Percentiles rank a stretch among this genome's conserved stretches.
These are phyloP conservation scores for Ophidiomyces ophidiicola DNA, from an alignment of 2,329 filamentous ascomycete genomes.

Conservation along the genomic window DNA sequence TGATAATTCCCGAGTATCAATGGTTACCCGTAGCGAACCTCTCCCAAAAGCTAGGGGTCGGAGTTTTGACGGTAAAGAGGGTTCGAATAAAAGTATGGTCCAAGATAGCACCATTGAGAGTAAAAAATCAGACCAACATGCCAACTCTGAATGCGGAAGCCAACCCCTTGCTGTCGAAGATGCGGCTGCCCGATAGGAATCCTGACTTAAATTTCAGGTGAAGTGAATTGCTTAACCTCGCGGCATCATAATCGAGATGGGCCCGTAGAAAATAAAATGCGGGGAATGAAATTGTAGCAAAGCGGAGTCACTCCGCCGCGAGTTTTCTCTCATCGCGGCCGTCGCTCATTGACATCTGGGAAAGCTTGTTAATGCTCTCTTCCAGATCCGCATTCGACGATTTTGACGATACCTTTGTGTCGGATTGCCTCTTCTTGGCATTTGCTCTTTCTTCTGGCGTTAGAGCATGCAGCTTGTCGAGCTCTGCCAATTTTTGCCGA, in stretches of 20 bases:
- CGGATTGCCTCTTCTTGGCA: constrained; percentile 5
- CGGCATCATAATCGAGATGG: too few species aligned
- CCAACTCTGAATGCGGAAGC: constrained; percentile 19
- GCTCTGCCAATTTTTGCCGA: constrained; percentile 39
- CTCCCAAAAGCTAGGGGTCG: background rate
- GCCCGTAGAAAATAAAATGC: too few species aligned
- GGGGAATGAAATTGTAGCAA: too few species aligned
- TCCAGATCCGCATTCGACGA: constrained; percentile 26
- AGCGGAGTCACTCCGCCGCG: too few species aligned
- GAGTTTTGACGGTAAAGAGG: background rate
- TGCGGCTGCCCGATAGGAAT: background rate
- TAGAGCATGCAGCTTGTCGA: constrained; percentile 22
- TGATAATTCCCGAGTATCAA: background rate
- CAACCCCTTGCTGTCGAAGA: constrained; percentile 4
- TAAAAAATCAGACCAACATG: constrained; percentile 26
- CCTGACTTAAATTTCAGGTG: too few species aligned
- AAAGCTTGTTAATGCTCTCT: constrained; percentile 30
- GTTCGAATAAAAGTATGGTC: background rate
- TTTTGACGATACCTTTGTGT: constrained; percentile 9
- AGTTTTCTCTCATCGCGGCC: too few species aligned
- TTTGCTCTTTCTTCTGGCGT: constrained; percentile 2
- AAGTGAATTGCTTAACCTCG: too few species aligned
- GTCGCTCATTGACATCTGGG: constrained; percentile 33
- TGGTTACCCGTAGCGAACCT: background rate
- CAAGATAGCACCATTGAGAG: background rate